Evolutionary conservation across 805 yeast genomes (phyloP).

Genomic region (Ogataea saltuana): DNA sequence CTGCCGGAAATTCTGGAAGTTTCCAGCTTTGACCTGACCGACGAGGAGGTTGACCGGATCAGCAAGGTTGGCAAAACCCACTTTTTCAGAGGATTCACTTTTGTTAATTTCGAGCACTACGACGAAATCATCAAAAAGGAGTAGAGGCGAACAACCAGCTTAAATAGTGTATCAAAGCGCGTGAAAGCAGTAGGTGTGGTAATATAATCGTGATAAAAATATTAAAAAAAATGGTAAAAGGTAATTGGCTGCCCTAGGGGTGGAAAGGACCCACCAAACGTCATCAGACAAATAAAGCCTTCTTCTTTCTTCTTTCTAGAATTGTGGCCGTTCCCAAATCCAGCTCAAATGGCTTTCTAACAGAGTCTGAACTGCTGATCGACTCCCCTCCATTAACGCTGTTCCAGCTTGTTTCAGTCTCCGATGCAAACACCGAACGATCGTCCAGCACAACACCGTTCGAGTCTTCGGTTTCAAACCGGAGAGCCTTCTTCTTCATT

Average conservation of each 20-base stretch:
- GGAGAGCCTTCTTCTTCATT: conserved; percentile 5
- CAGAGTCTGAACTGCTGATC: conserved; percentile 6
- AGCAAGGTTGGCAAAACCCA: conserved; percentile 28
- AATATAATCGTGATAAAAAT: neutral
- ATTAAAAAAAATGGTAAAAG: too few species aligned
- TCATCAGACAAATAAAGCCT: too few species aligned
- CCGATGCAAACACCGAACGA: conserved; percentile 17
- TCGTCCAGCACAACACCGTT: conserved; percentile 22
- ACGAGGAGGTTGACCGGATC: conserved; percentile 33
- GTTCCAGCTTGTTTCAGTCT: conserved; percentile 6
- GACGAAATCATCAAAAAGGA: conserved; percentile 7
- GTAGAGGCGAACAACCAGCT: neutral
- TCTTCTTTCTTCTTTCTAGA: conserved; percentile 44
- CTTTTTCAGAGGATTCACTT: conserved; percentile 22
- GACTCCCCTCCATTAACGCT: conserved; percentile 5
- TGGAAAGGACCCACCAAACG: too few species aligned
- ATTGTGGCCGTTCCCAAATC: conserved; percentile 55
- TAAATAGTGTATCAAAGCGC: too few species aligned
- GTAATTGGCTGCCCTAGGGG: too few species aligned
- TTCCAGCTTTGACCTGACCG: conserved; percentile 36
- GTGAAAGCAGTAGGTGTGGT: neutral
- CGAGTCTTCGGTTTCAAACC: conserved; percentile 19
- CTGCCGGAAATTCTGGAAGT: conserved; percentile 39
- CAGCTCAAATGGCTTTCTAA: conserved; percentile 41
- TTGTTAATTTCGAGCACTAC: conserved; percentile 4